Evolutionary conservation across 306 rosid genomes (phyloP), one percentile per base, ranked within the genome.

Genomic region (Glycine soja): DNA sequence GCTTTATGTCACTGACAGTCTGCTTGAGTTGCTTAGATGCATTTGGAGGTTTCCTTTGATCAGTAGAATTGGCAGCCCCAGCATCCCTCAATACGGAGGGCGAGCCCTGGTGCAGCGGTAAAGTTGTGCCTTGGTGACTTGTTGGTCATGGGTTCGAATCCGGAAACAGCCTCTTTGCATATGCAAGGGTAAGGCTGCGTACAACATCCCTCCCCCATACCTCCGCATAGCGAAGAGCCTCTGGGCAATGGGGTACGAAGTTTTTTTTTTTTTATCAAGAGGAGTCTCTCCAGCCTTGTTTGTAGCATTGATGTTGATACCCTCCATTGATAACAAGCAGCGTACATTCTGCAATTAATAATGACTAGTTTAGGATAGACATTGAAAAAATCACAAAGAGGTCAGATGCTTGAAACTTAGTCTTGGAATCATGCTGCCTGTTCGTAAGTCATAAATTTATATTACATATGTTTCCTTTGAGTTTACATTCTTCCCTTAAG

Each of bases 1-100:
- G 99, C 85, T 89, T 95, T 82, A 95, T 95, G 88, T 95, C 99
- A 38, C 99, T 93, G 56, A 95, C 99, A 18, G 99, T 93, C 88
- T 95, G 95, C 90, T 95, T 95, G 46, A 95, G 97, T 82, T 95
- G 99, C 86, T 90, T 95, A 19, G 95, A 86, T n/a, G 88, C 74
- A 85, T 85, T 90, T n/a, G 88, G 93, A 68, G 97, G 92, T 77
- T 93, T 95, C 76, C 87, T 94, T 84, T 87, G 90, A 56, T 86
- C 90, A 19, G 90, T 81, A 11, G 97, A 90, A 83, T 87, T 95
- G 76, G 88, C 83, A 64, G 97, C 99, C 75, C 99, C 99, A 54
- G 94, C 95, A 82, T 86, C 89, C 91, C 90, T 93, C 83, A 95
- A 85, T 71, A 91, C 62, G n/a, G 89, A 87, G n/a, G 73, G 83